Evolutionary conservation across 2,329 filamentous ascomycete species (phyloP).

Genomic region (Fusarium redolens): DNA sequence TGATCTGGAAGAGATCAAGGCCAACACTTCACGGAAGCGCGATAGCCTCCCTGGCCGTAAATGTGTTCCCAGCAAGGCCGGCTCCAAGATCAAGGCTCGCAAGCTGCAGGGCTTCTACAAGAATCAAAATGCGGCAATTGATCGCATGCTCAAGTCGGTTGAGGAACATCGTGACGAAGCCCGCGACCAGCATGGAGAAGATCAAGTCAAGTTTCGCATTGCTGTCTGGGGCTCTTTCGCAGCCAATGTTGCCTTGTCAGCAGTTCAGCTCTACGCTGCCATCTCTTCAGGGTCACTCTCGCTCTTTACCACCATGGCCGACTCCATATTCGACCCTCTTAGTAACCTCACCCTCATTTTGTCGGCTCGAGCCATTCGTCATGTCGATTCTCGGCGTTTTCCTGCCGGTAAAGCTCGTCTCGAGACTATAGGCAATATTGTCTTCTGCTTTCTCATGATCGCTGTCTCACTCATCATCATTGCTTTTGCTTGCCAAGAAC

Average conservation of each 20-base stretch:
- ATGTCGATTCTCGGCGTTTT: constrained; percentile 86
- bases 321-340: constrained; percentile 91
- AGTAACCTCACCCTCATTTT: constrained; percentile 90
- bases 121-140: constrained; percentile 91
- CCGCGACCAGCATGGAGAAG: constrained; percentile 81
- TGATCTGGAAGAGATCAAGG: constrained; percentile 81
- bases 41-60: constrained; percentile 51
- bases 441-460: constrained; percentile 96
- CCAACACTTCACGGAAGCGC: constrained; percentile 84
- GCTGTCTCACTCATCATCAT: constrained; percentile 92
- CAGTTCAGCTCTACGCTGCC: constrained; percentile 89
- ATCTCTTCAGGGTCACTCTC: constrained; percentile 89
- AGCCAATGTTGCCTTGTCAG: constrained; percentile 83
- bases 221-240: constrained; percentile 75
- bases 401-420: constrained; percentile 93
- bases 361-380: constrained; percentile 86
- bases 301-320: constrained; percentile 97
- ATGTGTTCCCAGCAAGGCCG: constrained; percentile 33
- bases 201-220: constrained; percentile 80
- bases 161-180: constrained; percentile 89
- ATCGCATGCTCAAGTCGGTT: constrained; percentile 90
- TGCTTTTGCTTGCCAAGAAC: constrained; percentile 82
- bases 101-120: constrained; percentile 87
- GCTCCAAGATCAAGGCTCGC: constrained; percentile 54
- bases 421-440: constrained; percentile 95